Conservation (phyloP, 192 early-diverging fungal species). For the Coemansia sp. region DNA sequence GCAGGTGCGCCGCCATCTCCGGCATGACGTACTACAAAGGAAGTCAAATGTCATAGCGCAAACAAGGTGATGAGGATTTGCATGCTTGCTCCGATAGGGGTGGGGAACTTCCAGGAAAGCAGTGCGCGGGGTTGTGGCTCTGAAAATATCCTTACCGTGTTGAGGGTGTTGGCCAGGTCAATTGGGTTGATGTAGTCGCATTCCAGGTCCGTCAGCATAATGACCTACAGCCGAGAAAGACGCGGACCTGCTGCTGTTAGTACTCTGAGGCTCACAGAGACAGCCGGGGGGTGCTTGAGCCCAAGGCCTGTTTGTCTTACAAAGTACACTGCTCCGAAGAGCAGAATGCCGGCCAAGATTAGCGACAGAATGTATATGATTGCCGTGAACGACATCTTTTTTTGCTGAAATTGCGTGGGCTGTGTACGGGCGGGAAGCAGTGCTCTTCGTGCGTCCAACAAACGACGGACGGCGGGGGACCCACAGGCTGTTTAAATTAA, state of each 20-base stretch:
- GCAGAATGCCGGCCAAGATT: conserved; percentile 83
- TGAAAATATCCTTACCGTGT: conserved; percentile 59
- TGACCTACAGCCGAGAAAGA: conserved; percentile 50
- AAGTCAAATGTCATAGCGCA: background rate
- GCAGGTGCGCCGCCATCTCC: conserved; percentile 79
- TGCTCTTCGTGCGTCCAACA: too few species aligned
- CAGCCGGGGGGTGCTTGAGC: too few species aligned
- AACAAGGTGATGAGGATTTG: background rate
- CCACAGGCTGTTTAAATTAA: background rate
- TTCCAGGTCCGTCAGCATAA: conserved; percentile 81
- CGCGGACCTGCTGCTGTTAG: too few species aligned
- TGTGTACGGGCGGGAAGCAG: too few species aligned
- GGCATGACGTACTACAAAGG: conserved; percentile 83
- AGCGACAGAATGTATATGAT: conserved; percentile 83
- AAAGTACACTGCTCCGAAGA: conserved; percentile 96
- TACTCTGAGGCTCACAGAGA: too few species aligned
- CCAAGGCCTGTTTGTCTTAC: too few species aligned
- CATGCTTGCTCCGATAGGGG: too few species aligned
- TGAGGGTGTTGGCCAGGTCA: conserved; percentile 93
- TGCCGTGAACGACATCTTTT: conserved; percentile 38
- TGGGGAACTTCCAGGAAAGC: background rate
- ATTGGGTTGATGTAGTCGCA: conserved; percentile 99
- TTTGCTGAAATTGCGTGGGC: too few species aligned
- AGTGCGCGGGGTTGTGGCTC: background rate
- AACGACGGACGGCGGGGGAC: background rate